Evolutionary conservation across 805 yeast genomes (phyloP).

Genomic region (Pichia californica): DNA sequence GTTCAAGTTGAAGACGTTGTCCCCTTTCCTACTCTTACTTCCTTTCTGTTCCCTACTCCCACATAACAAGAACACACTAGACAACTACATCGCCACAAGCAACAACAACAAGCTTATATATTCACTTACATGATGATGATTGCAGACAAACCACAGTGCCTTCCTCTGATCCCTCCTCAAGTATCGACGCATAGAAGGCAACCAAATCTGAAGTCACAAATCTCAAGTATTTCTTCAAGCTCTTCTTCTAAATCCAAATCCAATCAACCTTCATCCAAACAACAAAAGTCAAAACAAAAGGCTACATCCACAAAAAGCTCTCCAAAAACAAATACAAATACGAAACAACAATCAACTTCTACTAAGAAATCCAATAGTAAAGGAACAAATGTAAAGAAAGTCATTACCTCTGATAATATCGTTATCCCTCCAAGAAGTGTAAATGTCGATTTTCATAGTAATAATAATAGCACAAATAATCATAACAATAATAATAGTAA

Average conservation of each 20-base stretch:
- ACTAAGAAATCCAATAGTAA: constrained; percentile 30
- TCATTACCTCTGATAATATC: constrained; percentile 23
- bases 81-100: no score
- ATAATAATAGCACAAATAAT: not conserved
- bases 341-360: no score
- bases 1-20: no score
- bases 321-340: no score
- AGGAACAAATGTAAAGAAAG: constrained; percentile 37
- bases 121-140: constrained; percentile 14
- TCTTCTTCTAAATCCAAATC: not conserved
- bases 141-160: constrained; percentile 18
- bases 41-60: no score
- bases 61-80: no score
- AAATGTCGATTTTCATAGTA: constrained; percentile 13
- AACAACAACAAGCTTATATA: not conserved
- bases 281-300: constrained; percentile 35
- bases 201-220: constrained; percentile 2
- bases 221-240: not conserved
- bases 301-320: no score
- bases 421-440: constrained; percentile 27
- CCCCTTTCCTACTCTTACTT: no score
- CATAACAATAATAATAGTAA: constrained; percentile 12
- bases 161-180: constrained; percentile 14
- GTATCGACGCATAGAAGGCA: not conserved
- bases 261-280: not conserved